Base-by-base conservation (phyloP, 2,329 filamentous ascomycete genomes). In the Grosmannia huntii region DNA sequence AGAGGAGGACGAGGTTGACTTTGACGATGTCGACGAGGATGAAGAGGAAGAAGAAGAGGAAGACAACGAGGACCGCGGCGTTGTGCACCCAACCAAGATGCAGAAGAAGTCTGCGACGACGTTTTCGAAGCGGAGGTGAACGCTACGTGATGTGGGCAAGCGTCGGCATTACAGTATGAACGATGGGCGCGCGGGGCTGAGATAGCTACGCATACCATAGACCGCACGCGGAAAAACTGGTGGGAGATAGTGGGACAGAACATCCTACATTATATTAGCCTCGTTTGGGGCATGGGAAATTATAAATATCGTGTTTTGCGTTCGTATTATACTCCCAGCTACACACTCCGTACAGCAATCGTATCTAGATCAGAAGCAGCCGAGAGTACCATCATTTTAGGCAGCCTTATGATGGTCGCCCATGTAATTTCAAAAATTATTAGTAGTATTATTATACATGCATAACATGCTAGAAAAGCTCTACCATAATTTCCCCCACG, bases 21-120 rank as follows among this genome's bases (percentile, higher is more conserved):
- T 89, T 62, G 83, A 83, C n/a, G 83, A 79, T 23, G 79, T 95
- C 6, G 86, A 96, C 57, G 96, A 94, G 68, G 88, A 96, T 2
- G 91, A 60, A 7, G 55, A 50, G 11, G 55, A 51, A 2, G 57
- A 51, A 2, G 57, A 55, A 3, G 56, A 28, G 4, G 58, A 57
- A 6, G 44, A n/a, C 9, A 3, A 12, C 12, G 55, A 44, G 10
- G 33, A 28, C 10, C 48, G 48, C 25, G 7, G 25, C 25, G 16
- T 36, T 11, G 61, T 65, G n/a, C 62, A 66, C 57, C 69, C 70
- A 41, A 62, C 67, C 31, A 72, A 72, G 65, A 60, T 71, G 51
- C 68, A 69, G 60, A 71, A 70, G 63, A 67, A 62, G 54, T 59
- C 65, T 21, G 65, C 65, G 9, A 61, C 58, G 38, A 62, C 65